A percentile compares a stretch with the other conserved stretches of the same genome.
phyloP scores from a whole-genome alignment of 2,329 filamentous ascomycete genomes.

The Fusarium vanettenii region DNA sequence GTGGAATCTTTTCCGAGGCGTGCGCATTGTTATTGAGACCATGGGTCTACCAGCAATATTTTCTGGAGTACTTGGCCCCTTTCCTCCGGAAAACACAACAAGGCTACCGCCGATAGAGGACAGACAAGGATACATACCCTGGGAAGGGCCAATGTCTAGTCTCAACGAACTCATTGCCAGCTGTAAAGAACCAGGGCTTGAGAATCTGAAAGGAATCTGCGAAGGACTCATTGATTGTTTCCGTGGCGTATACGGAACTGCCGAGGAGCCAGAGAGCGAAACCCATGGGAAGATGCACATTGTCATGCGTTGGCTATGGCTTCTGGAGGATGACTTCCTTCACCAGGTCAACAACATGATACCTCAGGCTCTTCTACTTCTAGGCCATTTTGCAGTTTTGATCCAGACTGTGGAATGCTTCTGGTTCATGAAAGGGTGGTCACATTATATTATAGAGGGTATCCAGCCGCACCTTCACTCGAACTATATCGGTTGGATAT shows the following conservation, averaged over 20 bases:
- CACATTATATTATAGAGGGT: constrained; percentile 3
- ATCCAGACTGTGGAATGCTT: constrained; percentile 10
- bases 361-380: background rate
- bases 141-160: background rate
- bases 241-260: background rate
- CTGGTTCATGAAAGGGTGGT: constrained; percentile 17
- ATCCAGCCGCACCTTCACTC: background rate
- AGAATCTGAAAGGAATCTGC: background rate
- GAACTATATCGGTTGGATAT: background rate
- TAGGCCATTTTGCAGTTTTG: constrained; percentile 9
- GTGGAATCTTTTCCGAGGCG: background rate
- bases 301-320: constrained; percentile 18
- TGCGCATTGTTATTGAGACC: background rate
- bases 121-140: background rate
- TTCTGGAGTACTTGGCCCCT: background rate
- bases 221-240: background rate
- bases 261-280: background rate
- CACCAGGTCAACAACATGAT: constrained; percentile 1
- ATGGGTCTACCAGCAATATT: background rate
- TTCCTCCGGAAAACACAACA: background rate
- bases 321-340: constrained; percentile 8
- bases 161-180: background rate
- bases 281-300: constrained; percentile 9
- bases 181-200: background rate
- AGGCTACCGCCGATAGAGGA: background rate